Base-by-base conservation (phyloP, 2,329 filamentous ascomycete genomes). In the Talaromyces pinophilus region DNA sequence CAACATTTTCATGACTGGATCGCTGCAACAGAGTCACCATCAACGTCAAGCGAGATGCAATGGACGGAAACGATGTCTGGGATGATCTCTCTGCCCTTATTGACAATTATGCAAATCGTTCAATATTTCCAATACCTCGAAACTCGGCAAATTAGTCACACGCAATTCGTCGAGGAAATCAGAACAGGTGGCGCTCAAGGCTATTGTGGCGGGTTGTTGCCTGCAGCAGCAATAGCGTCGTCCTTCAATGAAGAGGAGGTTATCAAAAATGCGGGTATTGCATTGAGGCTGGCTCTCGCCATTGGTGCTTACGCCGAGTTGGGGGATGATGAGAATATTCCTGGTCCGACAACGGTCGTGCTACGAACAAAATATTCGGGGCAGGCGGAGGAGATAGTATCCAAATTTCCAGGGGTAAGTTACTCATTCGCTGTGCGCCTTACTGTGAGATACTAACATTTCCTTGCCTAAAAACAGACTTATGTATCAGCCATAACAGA, bases 51-150 rank as follows among this genome's bases (percentile, higher is more conserved):
- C 11, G 33, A 54, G 17, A 54, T 65, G 63, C 48, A 62, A 63
- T 62, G 59, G 59, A 66, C n/a, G 13, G 52, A 66, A 30, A 66
- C 48, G n/a, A 62, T 66, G 64, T 66, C 64, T 17, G 64, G 64
- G 0, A n/a, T 66, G 22, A 62, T 66, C 28, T 66, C 64, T 1
- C 30, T 66, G 1, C 64, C 64, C 1, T 40, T 66, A 17, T 40
- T 66, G 7, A 63, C 60, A 4, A 42, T 63, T 5, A 66, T 63
- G 59, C 64, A 66, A 52, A 57, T 35, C 19, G 64, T 62, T 2
- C 64, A 66, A 30, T 66, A 66, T 22, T 59, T 66, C 15, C 64
- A 66, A 48, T 66, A 62, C 8, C 59, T 66, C 11, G 52, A 66
- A 48, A 46, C 52, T 44, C 52, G 63, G 11, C 33, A 40, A 3